Conservation (phyloP, 2,329 filamentous ascomycete species). For the Dothidotthia symphoricarpi region DNA sequence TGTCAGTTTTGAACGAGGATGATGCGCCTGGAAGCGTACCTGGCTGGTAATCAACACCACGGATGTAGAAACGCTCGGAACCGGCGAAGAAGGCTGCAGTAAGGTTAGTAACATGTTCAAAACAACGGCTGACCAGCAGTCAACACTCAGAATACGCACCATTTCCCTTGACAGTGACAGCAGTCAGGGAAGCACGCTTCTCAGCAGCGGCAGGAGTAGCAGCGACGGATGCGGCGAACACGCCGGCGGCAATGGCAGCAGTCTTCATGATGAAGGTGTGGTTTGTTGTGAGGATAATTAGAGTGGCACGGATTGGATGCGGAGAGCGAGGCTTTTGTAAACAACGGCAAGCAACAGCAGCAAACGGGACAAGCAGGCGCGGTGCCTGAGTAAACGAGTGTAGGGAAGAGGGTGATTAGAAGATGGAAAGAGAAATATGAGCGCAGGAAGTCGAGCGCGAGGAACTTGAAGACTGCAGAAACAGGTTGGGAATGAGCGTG, state of each 20-base stretch:
- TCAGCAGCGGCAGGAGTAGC: constrained; percentile 42
- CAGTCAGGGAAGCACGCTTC: constrained; percentile 49
- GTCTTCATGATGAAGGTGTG: constrained; percentile 54
- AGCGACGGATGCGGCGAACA: constrained; percentile 48
- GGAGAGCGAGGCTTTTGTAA: constrained; percentile 4
- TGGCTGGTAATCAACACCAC: constrained; percentile 65
- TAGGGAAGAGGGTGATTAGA: constrained; percentile 3
- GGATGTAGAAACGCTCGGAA: constrained; percentile 59
- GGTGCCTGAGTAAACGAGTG: constrained; percentile 5
- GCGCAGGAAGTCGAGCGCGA: constrained; percentile 2
- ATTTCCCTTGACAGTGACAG: constrained; percentile 63
- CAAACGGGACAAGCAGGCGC: constrained; percentile 4
- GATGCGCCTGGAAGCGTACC: constrained; percentile 30
- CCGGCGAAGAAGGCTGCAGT: constrained; percentile 60
- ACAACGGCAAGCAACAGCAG: constrained; percentile 5
- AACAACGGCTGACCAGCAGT: too few species aligned
- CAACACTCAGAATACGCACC: constrained; percentile 38
- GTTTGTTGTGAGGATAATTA: constrained; percentile 10
- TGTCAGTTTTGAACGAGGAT: constrained; percentile 10
- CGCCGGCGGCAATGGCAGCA: constrained; percentile 47
- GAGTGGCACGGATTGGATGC: background rate
- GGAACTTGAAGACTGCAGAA: constrained; percentile 6
- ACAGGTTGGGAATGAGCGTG: constrained; percentile 9
- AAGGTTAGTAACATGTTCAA: constrained; percentile 22
- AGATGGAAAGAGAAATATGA: constrained; percentile 7